These are phyloP conservation scores for Elsinoe batatas DNA, from an alignment of 2,329 filamentous ascomycete species.

Conservation along the genomic window DNA sequence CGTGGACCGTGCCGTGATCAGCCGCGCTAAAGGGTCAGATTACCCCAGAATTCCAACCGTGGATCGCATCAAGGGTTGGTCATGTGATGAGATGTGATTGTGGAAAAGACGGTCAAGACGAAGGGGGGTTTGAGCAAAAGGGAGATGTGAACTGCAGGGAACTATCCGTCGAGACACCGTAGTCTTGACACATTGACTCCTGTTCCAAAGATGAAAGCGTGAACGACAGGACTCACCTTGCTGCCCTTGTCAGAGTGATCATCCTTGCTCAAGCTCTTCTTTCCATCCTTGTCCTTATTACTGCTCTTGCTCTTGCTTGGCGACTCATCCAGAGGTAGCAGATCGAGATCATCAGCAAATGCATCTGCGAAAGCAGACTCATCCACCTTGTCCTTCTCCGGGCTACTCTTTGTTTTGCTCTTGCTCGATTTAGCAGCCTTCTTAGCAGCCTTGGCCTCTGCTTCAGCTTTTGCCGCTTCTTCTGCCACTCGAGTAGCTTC, in stretches of 20 bases:
- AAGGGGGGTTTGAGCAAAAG: no score
- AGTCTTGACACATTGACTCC: neutral
- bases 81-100: neutral
- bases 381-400: slow-evolving; percentile 27
- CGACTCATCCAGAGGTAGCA: slow-evolving; percentile 21
- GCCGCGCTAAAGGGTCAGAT: slow-evolving; percentile 24
- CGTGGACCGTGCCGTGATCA: slow-evolving; percentile 4
- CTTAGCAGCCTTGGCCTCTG: slow-evolving; percentile 22
- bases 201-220: no score
- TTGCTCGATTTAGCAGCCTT: slow-evolving; percentile 30
- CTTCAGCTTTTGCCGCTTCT: slow-evolving; percentile 12
- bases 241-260: no score
- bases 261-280: slow-evolving; percentile 17
- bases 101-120: neutral
- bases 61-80: neutral
- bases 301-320: slow-evolving; percentile 22
- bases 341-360: slow-evolving; percentile 27
- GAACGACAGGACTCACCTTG: no score
- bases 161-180: no score
- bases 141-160: no score
- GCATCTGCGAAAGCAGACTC: slow-evolving; percentile 29
- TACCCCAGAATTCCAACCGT: slow-evolving; percentile 30
- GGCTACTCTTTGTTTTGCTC: slow-evolving; percentile 1
- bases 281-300: slow-evolving; percentile 21
- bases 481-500: slow-evolving; percentile 15